A percentile compares a stretch with the other conserved stretches of the same genome.
These are phyloP conservation scores for Massospora cicadina DNA, from an alignment of 371 early-diverging fungal species.

Conservation along the genomic window DNA sequence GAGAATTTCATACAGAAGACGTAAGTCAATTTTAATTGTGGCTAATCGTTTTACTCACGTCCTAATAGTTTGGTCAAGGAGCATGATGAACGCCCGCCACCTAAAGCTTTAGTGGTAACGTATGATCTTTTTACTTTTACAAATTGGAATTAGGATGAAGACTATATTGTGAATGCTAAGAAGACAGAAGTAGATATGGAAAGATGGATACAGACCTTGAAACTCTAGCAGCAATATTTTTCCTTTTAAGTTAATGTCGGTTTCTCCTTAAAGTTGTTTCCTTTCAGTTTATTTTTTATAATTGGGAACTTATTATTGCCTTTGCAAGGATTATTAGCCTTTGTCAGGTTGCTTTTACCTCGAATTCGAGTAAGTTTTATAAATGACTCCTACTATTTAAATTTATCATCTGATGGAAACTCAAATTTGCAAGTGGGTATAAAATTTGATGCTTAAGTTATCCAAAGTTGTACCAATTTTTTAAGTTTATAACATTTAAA, in stretches of 20 bases:
- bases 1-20: constrained; percentile 59
- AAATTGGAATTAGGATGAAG: neutral
- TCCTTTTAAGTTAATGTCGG: neutral
- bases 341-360: too few relatives aligned
- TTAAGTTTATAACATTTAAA: too few relatives aligned
- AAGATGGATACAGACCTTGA: constrained; percentile 1
- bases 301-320: neutral
- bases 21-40: constrained; percentile 19
- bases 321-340: too few relatives aligned
- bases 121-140: neutral
- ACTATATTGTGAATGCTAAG: neutral
- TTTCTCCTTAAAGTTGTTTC: neutral
- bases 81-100: constrained; percentile 1
- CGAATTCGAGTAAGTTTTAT: too few relatives aligned
- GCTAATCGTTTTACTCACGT: neutral
- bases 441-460: too few relatives aligned
- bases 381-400: too few relatives aligned
- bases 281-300: neutral
- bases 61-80: constrained; percentile 6
- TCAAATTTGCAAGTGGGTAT: too few relatives aligned
- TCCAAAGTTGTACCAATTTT: too few relatives aligned
- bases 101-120: constrained; percentile 1
- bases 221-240: neutral
- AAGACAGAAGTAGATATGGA: constrained; percentile 9
- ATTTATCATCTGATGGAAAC: too few relatives aligned